Evolutionary conservation across 108 stramenopile species (phyloP).

Genomic region (Cyclotella distinguenda): DNA sequence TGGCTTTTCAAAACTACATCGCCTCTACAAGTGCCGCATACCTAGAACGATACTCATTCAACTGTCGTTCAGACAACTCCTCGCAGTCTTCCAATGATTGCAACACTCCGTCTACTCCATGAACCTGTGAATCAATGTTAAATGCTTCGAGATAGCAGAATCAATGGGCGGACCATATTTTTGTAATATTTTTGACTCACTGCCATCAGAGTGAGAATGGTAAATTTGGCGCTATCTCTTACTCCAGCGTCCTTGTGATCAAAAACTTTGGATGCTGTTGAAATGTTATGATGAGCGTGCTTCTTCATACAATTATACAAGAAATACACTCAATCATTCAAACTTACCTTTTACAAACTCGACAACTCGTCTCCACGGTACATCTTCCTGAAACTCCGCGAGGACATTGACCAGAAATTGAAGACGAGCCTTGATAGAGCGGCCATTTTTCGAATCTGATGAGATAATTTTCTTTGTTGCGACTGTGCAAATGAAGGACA

Average conservation of each 20-base stretch:
- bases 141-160: no score
- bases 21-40: not conserved
- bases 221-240: constrained; percentile 31
- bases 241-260: constrained; percentile 44
- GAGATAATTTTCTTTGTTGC: constrained; percentile 43
- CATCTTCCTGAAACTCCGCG: constrained; percentile 32
- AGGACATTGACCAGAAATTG: constrained; percentile 34
- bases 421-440: constrained; percentile 26
- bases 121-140: constrained; percentile 18
- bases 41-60: constrained; percentile 28
- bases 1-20: not conserved
- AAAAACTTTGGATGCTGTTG: constrained; percentile 18
- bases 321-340: constrained; percentile 8
- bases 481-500: constrained; percentile 11
- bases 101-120: constrained; percentile 28
- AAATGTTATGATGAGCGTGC: no score
- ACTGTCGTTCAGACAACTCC: constrained; percentile 27
- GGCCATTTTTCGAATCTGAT: constrained; percentile 36
- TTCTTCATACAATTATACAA: not conserved
- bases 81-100: constrained; percentile 25
- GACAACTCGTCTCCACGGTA: constrained; percentile 27
- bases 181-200: not conserved
- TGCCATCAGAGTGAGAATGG: constrained; percentile 35
- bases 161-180: no score
- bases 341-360: constrained; percentile 30